These are phyloP conservation scores for Hansenula sp. DNA, from an alignment of 1,139 yeast genomes.

Conservation along the genomic window DNA sequence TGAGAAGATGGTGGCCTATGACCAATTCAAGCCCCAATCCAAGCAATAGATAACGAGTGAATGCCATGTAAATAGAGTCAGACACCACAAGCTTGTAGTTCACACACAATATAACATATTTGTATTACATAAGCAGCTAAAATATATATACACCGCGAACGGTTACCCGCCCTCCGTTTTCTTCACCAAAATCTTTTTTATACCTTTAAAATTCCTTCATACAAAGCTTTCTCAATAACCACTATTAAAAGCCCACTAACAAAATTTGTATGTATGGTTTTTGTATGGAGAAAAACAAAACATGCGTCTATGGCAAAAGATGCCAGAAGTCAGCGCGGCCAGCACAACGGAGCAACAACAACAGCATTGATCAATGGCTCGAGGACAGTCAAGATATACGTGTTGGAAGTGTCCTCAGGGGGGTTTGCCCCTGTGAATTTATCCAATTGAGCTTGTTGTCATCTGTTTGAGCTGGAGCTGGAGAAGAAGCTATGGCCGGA, in stretches of 20 bases:
- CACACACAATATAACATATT: too few species aligned
- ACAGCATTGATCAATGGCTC: neutral
- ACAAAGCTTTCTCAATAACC: neutral
- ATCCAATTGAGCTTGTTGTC: too few species aligned
- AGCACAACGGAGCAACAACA: neutral
- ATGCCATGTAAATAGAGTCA: neutral
- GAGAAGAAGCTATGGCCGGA: too few species aligned
- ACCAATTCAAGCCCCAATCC: slow-evolving; percentile 7
- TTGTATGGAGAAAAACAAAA: neutral
- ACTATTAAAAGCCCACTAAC: neutral
- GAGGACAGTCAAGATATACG: too few species aligned
- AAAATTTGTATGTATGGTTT: slow-evolving; percentile 3
- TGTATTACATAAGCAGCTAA: neutral
- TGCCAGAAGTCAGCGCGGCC: neutral
- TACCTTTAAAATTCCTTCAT: neutral
- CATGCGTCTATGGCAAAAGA: too few species aligned
- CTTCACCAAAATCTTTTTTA: neutral
- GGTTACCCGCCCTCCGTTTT: neutral
- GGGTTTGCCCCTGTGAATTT: too few species aligned
- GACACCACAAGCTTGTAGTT: too few species aligned
- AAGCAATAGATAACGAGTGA: neutral
- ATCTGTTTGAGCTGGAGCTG: too few species aligned
- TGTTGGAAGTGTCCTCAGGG: too few species aligned
- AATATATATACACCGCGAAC: neutral
- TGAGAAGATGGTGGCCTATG: slow-evolving; percentile 17